phyloP scores from a whole-genome alignment of 1,139 yeast species.

The Tardiomyces depauwii region DNA sequence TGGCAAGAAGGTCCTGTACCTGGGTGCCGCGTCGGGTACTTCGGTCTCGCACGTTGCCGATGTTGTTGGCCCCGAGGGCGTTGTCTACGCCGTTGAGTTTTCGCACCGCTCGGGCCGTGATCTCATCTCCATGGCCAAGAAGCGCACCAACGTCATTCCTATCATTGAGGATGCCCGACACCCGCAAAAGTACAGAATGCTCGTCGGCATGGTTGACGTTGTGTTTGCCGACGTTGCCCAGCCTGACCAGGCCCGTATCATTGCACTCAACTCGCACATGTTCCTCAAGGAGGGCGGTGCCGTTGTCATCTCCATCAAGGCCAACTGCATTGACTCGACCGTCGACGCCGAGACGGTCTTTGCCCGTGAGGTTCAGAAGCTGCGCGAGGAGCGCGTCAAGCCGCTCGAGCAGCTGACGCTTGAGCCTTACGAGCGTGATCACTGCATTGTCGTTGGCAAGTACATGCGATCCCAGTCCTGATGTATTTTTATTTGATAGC shows the following conservation, averaged over 20 bases:
- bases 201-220: constrained; percentile 95
- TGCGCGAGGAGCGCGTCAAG: constrained; percentile 97
- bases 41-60: constrained; percentile 98
- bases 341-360: constrained; percentile 99
- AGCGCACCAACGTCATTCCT: constrained; percentile 98
- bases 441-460: constrained; percentile 96
- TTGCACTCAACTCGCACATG: constrained; percentile 95
- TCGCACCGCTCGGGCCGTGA: constrained; percentile 99
- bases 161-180: constrained; percentile 99
- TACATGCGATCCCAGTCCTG: constrained; percentile 77
- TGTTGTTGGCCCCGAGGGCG: constrained; percentile 97
- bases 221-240: constrained; percentile 99
- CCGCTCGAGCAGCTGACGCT: constrained; percentile 97
- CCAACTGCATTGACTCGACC: constrained; percentile 99
- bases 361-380: constrained; percentile 98
- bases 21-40: constrained; percentile 99
- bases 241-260: constrained; percentile 99
- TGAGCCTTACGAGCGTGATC: constrained; percentile 99
- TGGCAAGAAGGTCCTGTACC: constrained; percentile 92
- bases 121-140: constrained; percentile 98
- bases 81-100: constrained; percentile 97
- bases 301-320: constrained; percentile 95
- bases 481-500: not conserved
- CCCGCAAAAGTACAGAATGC: constrained; percentile 99
- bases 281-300: constrained; percentile 98